Base-by-base conservation (phyloP, 176 grass and related monocot genomes). In the Zoysia japonica region DNA sequence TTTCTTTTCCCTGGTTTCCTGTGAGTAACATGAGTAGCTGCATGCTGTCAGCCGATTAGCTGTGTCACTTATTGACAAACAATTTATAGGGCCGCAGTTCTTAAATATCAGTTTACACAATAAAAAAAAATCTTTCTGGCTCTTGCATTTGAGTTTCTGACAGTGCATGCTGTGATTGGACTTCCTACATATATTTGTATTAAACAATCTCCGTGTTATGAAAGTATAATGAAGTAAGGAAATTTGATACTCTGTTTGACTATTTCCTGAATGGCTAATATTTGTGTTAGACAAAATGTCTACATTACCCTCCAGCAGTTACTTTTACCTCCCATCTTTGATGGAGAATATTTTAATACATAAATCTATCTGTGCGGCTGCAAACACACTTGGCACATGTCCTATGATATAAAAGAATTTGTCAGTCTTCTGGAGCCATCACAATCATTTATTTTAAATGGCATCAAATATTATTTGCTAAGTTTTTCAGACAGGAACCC, bases 401-500 rank as follows among this genome's bases (percentile, higher is more conserved):
- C 4, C 14, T 55, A 55, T 28, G 28, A 28, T 28, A 28, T 55
- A 38, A 76, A 48, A 70, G 5, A 63, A 38, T 63, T 72, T 9
- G 4, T 4, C 6, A 56, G 55, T 19, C 1, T 19, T 47, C 45
- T 64, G 8, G 57, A 44, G 6, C 63, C 19, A 16, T n/a, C 16
- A 28, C 35, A 80, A 61, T 56, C 11, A 62, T 16, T 61, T 86
- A 63, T 68, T 65, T 61, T 68, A n/a, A 52, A 28, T 28, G 28
- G 28, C 28, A 28, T 28, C 28, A 50, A 68, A 14, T 47, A 4
- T 49, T 7, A 61, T 11, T 35, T 61, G 20, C 9, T 3, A 61
- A 11, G 59, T 36, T 61, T 10, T 61, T 36, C 36, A 3, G 2
- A 36, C 19, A 35, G 35, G 20, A 61, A 11, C 20, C 70, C 41